Percentiles rank a stretch among this genome's conserved stretches.
Conservation (phyloP, 2,329 filamentous ascomycete species). For the Endoconidiophora laricicola region DNA sequence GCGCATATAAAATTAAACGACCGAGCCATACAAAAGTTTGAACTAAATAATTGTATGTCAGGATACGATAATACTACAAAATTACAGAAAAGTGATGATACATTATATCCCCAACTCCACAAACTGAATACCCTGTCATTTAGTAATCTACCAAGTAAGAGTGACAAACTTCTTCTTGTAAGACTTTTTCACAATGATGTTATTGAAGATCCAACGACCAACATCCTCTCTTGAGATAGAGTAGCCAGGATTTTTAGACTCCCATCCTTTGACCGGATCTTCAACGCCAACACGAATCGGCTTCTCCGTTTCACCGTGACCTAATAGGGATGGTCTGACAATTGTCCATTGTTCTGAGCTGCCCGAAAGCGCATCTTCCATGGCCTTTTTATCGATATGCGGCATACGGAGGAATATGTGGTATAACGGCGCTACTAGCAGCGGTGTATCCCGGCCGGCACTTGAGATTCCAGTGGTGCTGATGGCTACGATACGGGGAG, state of each 20-base stretch:
- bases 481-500: slow-evolving; percentile 22
- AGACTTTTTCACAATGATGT: slow-evolving; percentile 19
- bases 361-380: slow-evolving; percentile 23
- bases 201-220: slow-evolving; percentile 30
- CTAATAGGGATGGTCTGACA: slow-evolving; percentile 24
- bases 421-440: slow-evolving; percentile 28
- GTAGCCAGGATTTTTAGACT: slow-evolving; percentile 27
- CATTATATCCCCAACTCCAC: no score
- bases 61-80: no score
- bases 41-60: no score
- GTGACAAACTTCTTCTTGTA: slow-evolving; percentile 23
- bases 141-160: slow-evolving; percentile 20
- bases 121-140: neutral
- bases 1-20: no score
- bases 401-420: slow-evolving; percentile 24
- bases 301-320: slow-evolving; percentile 16
- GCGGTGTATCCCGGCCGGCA: slow-evolving; percentile 26
- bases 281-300: slow-evolving; percentile 25
- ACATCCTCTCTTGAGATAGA: slow-evolving; percentile 30
- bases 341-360: slow-evolving; percentile 23
- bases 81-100: no score
- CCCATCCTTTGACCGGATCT: slow-evolving; percentile 19
- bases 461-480: slow-evolving; percentile 26
- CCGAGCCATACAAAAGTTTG: no score
- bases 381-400: slow-evolving; percentile 31